Conservation (phyloP, 805 yeast species). For the Scheffersomyces stipitis region DNA sequence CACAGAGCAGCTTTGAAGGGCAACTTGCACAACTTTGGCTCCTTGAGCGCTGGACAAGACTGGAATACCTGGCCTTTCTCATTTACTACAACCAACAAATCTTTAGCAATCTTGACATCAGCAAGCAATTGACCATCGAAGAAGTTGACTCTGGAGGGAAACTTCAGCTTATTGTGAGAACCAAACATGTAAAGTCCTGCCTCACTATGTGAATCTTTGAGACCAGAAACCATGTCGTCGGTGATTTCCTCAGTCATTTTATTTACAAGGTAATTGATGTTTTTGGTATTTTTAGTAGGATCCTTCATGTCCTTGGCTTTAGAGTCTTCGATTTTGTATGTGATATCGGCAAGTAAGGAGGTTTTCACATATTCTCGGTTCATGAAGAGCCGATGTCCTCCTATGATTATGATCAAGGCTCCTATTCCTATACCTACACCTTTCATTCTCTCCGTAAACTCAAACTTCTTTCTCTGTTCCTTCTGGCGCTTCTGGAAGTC, state of each 20-base stretch:
- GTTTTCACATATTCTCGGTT: conserved; percentile 43
- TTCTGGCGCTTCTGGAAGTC: conserved; percentile 25
- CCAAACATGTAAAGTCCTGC: conserved; percentile 42
- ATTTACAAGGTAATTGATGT: conserved; percentile 22
- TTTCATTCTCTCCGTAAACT: conserved; percentile 43
- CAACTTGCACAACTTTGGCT: conserved; percentile 21
- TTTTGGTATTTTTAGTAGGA: conserved; percentile 29
- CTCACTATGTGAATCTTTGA: conserved; percentile 21
- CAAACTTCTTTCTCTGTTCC: conserved; percentile 30
- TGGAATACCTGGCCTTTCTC: conserved; percentile 71
- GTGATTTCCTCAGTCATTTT: conserved; percentile 23
- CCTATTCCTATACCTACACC: conserved; percentile 45
- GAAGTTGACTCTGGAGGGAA: conserved; percentile 59
- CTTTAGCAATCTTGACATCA: conserved; percentile 53
- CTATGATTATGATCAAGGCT: conserved; percentile 37
- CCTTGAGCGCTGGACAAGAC: conserved; percentile 54
- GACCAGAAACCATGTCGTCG: conserved; percentile 12
- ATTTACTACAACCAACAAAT: conserved; percentile 57
- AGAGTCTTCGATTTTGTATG: conserved; percentile 37
- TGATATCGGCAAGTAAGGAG: conserved; percentile 30
- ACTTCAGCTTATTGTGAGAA: conserved; percentile 28
- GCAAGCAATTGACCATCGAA: conserved; percentile 63
- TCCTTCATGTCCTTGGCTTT: conserved; percentile 34
- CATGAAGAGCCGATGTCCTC: conserved; percentile 41
- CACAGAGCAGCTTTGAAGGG: conserved; percentile 29